Evolutionary conservation across 202 grass and related monocot species (phyloP), one percentile per base, ranked within the genome.

Genomic region (Dendrocalamus latiflorus): DNA sequence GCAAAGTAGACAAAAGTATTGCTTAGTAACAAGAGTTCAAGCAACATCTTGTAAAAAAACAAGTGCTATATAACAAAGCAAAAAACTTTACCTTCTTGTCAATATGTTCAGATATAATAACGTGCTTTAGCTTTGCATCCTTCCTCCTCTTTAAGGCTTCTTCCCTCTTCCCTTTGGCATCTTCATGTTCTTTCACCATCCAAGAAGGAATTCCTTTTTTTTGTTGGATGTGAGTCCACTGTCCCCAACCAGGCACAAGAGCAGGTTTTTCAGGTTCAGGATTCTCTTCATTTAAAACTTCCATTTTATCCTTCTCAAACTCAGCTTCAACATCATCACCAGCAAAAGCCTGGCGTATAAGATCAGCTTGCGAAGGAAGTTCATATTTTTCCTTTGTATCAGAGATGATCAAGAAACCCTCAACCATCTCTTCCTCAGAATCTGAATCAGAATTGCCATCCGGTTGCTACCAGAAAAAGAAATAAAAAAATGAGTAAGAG

Each of bases 271-370:
- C 96, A 25, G 96, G 93, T 88, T 99, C 93, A 67, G 96, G 96
- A 70, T 92, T 90, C 81, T 99, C 96, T 74, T 91, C 83, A 77
- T 95, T 88, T 81, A 99, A 83, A 84, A 70, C 76, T 14, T 95
- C 85, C 70, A 90, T 64, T 84, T 98, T 99, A 42, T 90, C 85
- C 68, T 90, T 91, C 61, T 88, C 85, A 76, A 99, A 99, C 48
- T 99, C 93, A n/a, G 90, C 92, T 75, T 94, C 91, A 70, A 99
- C 93, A 85, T 99, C 96, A 90, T 99, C 96, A 76, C 91, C 89
- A 73, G 93, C 96, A 93, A 99, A 99, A 50, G 93, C 96, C 59
- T 87, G 89, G n/a, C 83, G 91, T 87, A 95, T 85, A 73, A 99
- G 93, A 65, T 93, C 91, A 66, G 83, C 82, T 89, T 99, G 93